Conservation (phyloP, 768 basidiomycete genomes). For the Leucosporidium yakuticum region DNA sequence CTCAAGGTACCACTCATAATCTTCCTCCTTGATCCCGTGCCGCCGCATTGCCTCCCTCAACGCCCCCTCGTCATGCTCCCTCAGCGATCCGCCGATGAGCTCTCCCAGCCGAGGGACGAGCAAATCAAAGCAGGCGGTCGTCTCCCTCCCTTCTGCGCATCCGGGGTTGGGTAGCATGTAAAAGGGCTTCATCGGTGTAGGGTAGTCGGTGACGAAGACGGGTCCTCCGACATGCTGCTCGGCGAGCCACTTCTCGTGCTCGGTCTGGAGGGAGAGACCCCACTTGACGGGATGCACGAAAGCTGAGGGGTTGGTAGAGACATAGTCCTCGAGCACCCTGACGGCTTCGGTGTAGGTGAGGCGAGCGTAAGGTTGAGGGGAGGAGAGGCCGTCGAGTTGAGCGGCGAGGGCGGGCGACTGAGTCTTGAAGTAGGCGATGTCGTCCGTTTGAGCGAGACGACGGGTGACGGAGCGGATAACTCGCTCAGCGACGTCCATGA, state of each 20-base stretch:
- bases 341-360: conserved; percentile 77
- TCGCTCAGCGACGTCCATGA: conserved; percentile 58
- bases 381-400: conserved; percentile 43
- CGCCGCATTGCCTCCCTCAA: conserved; percentile 53
- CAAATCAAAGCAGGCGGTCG: conserved; percentile 93
- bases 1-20: conserved; percentile 63
- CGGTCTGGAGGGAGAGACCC: conserved; percentile 71
- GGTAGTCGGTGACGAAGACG: conserved; percentile 88
- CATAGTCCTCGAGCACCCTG: conserved; percentile 49
- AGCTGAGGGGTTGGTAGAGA: conserved; percentile 2
- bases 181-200: conserved; percentile 76
- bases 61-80: conserved; percentile 61
- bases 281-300: conserved; percentile 47
- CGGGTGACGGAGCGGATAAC: conserved; percentile 47
- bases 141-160: conserved; percentile 40
- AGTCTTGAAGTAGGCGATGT: background rate
- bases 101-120: conserved; percentile 84
- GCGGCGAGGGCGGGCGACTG: background rate
- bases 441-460: background rate
- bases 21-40: conserved; percentile 48
- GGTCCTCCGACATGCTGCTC: conserved; percentile 63
- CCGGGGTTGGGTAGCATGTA: conserved; percentile 65
- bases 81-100: conserved; percentile 81
- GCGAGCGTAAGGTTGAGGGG: conserved; percentile 54
- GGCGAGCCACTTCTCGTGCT: conserved; percentile 89